phyloP scores from a whole-genome alignment of 129 eudicot genomes.

The Calendula officinalis region DNA sequence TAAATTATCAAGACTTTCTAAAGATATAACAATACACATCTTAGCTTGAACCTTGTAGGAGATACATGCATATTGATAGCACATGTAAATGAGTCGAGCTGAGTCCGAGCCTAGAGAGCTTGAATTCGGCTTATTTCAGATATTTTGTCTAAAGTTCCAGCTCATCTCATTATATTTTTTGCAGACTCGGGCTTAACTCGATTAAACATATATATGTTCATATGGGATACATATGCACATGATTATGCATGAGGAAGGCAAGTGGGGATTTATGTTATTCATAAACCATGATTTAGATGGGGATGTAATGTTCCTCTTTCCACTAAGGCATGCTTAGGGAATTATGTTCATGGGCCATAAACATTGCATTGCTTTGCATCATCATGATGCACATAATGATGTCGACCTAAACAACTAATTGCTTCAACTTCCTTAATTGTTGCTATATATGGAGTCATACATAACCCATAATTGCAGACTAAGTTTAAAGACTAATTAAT shows the following conservation, averaged over 20 bases:
- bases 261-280: conserved; percentile 42
- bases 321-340: conserved; percentile 40
- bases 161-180: no score
- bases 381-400: conserved; percentile 45
- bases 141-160: no score
- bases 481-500: neutral
- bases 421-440: conserved; percentile 14
- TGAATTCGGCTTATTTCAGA: no score
- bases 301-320: conserved; percentile 42
- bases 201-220: no score
- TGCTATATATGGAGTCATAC: neutral
- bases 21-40: neutral
- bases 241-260: conserved; percentile 22
- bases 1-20: neutral
- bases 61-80: no score
- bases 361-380: conserved; percentile 28
- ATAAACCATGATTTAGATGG: conserved; percentile 38
- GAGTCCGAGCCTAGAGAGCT: no score
- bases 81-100: no score
- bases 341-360: conserved; percentile 33
- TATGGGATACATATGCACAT: conserved; percentile 15
- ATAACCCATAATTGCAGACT: neutral
- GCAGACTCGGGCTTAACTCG: no score
- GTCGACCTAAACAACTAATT: conserved; percentile 29
- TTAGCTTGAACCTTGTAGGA: no score